Evolutionary conservation across 805 yeast genomes (phyloP).

Genomic region (Candida koratica): DNA sequence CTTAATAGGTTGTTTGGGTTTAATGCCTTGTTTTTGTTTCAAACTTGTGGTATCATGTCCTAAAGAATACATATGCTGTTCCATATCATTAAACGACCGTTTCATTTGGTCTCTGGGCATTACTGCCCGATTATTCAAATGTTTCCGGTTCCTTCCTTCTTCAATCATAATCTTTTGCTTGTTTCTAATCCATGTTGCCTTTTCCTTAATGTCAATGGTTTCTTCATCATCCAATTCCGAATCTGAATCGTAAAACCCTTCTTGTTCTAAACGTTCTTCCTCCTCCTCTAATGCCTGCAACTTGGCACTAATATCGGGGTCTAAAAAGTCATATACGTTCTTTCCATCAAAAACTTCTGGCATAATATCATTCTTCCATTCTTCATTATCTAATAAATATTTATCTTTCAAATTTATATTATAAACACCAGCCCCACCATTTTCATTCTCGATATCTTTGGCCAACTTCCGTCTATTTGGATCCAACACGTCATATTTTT

Average conservation of each 20-base stretch:
- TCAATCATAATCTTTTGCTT: constrained; percentile 91
- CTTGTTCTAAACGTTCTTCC: constrained; percentile 87
- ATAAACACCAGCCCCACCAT: constrained; percentile 99
- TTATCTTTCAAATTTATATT: constrained; percentile 90
- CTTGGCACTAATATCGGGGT: constrained; percentile 90
- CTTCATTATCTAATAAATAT: constrained; percentile 89
- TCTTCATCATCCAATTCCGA: constrained; percentile 53
- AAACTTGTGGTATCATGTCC: constrained; percentile 82
- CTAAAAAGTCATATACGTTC: constrained; percentile 95
- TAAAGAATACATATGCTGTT: constrained; percentile 79
- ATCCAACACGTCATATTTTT: constrained; percentile 73
- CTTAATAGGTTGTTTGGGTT: constrained; percentile 11
- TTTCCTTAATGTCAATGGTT: constrained; percentile 65
- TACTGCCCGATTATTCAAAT: constrained; percentile 78
- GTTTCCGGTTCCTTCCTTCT: constrained; percentile 82
- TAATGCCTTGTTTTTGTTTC: constrained; percentile 32
- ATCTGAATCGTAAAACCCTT: constrained; percentile 94
- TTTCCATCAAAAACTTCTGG: constrained; percentile 96
- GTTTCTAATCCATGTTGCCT: constrained; percentile 93
- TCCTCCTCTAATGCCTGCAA: constrained; percentile 94
- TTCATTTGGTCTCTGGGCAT: constrained; percentile 88
- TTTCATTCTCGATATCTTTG: constrained; percentile 85
- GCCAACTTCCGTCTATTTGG: constrained; percentile 80
- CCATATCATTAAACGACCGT: constrained; percentile 75
- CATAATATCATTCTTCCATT: constrained; percentile 96